Evolutionary conservation across 2,329 filamentous ascomycete genomes (phyloP).

Genomic region (Pseudogymnoascus sp.): DNA sequence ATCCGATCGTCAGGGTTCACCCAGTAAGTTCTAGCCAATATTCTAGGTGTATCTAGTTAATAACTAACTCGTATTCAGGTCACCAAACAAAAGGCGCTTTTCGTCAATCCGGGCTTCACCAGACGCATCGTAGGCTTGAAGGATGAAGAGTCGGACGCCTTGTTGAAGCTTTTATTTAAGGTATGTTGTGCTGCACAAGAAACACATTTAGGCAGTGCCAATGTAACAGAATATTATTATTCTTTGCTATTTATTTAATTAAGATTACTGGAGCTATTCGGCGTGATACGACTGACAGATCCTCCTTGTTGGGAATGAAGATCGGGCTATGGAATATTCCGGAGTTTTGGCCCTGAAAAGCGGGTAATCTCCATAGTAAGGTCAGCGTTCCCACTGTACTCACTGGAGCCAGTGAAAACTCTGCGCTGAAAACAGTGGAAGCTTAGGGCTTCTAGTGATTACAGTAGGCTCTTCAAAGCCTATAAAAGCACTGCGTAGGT

Average conservation of each 20-base stretch:
- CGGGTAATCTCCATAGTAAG: no score
- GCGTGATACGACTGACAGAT: not conserved
- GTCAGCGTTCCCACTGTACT: no score
- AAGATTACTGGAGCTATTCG: not conserved
- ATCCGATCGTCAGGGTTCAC: constrained; percentile 71
- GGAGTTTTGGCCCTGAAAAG: no score
- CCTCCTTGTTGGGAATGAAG: no score
- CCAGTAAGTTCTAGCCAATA: constrained; percentile 44
- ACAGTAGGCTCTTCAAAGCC: no score
- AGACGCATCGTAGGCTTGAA: constrained; percentile 71
- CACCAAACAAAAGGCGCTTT: constrained; percentile 74
- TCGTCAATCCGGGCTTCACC: constrained; percentile 70
- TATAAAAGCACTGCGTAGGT: no score
- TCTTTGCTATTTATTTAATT: not conserved
- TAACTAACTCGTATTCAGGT: constrained; percentile 22
- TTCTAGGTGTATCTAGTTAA: not conserved
- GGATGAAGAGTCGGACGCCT: constrained; percentile 70
- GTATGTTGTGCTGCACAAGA: not conserved
- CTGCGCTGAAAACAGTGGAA: no score
- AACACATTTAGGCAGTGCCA: constrained; percentile 14
- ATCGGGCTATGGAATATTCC: no score
- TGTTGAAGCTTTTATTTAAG: constrained; percentile 65
- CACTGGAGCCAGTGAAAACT: no score
- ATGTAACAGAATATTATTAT: no score
- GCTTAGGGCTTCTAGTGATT: no score